Conservation (phyloP, 2,329 filamentous ascomycete genomes). For the Xylariaceae sp. region DNA sequence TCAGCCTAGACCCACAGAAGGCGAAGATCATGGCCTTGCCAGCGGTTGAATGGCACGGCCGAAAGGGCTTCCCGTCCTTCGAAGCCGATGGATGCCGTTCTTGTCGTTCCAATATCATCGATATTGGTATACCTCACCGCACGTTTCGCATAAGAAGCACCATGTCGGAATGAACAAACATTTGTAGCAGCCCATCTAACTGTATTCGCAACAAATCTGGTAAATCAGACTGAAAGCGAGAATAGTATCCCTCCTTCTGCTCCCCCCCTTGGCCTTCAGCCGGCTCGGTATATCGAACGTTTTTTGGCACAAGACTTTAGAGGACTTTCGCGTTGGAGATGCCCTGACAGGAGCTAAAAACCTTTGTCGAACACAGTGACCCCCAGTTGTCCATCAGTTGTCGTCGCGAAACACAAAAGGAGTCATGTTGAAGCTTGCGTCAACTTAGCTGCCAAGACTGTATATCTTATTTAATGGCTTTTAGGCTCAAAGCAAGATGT, state of each 20-base stretch:
- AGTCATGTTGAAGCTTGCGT: slow-evolving; percentile 3
- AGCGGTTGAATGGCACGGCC: background rate
- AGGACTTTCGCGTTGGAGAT: background rate
- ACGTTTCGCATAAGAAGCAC: slow-evolving; percentile 10
- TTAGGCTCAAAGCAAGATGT: slow-evolving; percentile 18
- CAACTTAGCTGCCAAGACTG: slow-evolving; percentile 10
- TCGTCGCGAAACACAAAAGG: slow-evolving; percentile 11
- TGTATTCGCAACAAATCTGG: too few relatives aligned
- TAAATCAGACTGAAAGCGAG: too few relatives aligned
- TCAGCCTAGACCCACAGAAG: slow-evolving; percentile 1
- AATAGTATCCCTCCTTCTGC: slow-evolving; percentile 1
- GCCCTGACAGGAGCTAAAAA: slow-evolving; percentile 6
- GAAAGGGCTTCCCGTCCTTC: background rate
- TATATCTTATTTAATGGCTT: slow-evolving; percentile 13
- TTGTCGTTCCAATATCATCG: slow-evolving; percentile 4
- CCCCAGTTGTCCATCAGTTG: background rate
- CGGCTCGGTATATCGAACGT: slow-evolving; percentile 13
- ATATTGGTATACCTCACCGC: slow-evolving; percentile 1
- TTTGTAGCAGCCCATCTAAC: too few relatives aligned
- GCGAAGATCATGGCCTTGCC: slow-evolving; percentile 14
- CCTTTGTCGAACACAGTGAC: too few relatives aligned
- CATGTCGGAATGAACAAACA: background rate
- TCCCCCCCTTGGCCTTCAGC: slow-evolving; percentile 13
- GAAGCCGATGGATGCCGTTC: slow-evolving; percentile 6
- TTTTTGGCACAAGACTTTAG: slow-evolving; percentile 5